Evolutionary conservation across 148 eudicot species (phyloP).

Genomic region (Diospyros lotus): DNA sequence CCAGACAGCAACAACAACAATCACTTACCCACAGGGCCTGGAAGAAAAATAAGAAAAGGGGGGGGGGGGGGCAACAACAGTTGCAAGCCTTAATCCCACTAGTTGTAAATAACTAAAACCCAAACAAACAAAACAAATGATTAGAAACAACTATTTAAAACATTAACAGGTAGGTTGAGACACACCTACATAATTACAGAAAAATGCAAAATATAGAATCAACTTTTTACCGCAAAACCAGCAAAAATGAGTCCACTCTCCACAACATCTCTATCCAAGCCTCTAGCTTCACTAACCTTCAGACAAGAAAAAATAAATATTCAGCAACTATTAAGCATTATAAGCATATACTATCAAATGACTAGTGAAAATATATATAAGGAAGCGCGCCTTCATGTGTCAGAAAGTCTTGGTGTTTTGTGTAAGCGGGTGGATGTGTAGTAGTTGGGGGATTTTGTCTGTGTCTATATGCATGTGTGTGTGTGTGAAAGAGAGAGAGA

Average conservation of each 20-base stretch:
- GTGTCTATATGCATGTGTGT: neutral
- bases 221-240: slow-evolving; percentile 83
- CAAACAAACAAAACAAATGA: no score
- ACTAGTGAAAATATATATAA: no score
- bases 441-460: no score
- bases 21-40: neutral
- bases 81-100: no score
- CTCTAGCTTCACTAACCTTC: slow-evolving; percentile 96
- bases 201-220: neutral
- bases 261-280: slow-evolving; percentile 83
- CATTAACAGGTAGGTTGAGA: neutral
- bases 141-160: neutral
- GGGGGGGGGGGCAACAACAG: no score
- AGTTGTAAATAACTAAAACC: no score
- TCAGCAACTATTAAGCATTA: no score
- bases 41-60: neutral
- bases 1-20: neutral
- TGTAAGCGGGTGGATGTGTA: no score
- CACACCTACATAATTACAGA: neutral
- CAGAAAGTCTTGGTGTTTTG: no score
- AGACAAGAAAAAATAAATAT: slow-evolving; percentile 21
- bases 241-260: slow-evolving; percentile 84
- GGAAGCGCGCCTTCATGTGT: no score
- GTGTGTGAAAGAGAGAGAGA: neutral
- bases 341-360: no score